phyloP scores from a whole-genome alignment of 2,329 filamentous ascomycete genomes.

The Epichloe gansuensis region DNA sequence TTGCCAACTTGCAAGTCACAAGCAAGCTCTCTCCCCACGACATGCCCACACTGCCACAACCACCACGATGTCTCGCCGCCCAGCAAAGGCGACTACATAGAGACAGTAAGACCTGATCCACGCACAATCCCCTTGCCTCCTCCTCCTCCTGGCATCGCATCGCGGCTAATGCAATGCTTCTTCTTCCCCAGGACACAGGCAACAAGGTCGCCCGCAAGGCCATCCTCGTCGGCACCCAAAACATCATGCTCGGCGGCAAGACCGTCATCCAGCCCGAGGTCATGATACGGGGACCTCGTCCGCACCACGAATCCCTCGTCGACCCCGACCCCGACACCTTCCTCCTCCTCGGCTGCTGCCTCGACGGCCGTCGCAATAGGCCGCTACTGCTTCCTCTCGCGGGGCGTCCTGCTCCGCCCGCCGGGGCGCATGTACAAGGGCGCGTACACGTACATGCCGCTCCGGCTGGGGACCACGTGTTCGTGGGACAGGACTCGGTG shows the following conservation, averaged over 20 bases:
- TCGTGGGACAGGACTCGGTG: constrained; percentile 62
- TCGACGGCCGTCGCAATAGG: constrained; percentile 71
- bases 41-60: neutral
- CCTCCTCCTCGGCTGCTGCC: constrained; percentile 34
- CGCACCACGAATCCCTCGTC: constrained; percentile 36
- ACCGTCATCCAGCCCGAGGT: constrained; percentile 93
- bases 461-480: constrained; percentile 91
- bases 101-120: constrained; percentile 52
- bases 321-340: constrained; percentile 19
- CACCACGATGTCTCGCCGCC: constrained; percentile 58
- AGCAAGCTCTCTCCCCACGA: neutral
- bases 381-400: constrained; percentile 78
- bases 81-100: constrained; percentile 84
- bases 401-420: constrained; percentile 66
- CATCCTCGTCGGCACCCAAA: constrained; percentile 85
- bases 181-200: constrained; percentile 63
- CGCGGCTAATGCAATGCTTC: neutral
- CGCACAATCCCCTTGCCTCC: too few relatives aligned
- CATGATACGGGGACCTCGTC: constrained; percentile 81
- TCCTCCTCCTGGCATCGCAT: neutral
- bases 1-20: neutral
- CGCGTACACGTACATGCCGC: constrained; percentile 68
- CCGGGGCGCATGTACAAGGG: constrained; percentile 75
- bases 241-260: constrained; percentile 94
- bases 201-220: constrained; percentile 96